Conservation (phyloP, 2,329 filamentous ascomycete genomes). For the Alternaria hordeiaustralica region DNA sequence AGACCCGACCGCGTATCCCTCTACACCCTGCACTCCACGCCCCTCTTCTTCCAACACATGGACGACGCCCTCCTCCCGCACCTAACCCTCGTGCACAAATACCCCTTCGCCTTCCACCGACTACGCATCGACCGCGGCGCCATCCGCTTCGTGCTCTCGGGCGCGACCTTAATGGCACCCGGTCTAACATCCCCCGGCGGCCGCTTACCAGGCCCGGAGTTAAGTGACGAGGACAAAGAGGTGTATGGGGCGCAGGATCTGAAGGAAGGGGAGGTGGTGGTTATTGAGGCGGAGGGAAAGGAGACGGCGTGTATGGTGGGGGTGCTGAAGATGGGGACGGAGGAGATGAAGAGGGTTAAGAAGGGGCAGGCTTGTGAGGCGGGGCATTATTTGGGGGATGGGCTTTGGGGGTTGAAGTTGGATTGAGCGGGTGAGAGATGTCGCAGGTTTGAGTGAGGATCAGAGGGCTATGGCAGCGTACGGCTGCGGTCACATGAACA, state of each 20-base stretch:
- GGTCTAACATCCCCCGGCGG: slow-evolving; percentile 87
- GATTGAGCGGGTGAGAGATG: too few relatives aligned
- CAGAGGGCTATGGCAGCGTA: too few relatives aligned
- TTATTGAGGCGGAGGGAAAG: slow-evolving; percentile 92
- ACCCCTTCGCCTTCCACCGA: slow-evolving; percentile 81
- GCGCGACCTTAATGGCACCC: slow-evolving; percentile 94
- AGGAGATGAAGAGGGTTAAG: slow-evolving; percentile 90
- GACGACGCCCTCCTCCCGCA: slow-evolving; percentile 83
- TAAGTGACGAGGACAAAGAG: slow-evolving; percentile 47
- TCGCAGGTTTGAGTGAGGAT: too few relatives aligned
- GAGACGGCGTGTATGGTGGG: slow-evolving; percentile 89
- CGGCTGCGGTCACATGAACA: neutral
- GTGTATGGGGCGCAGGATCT: slow-evolving; percentile 69
- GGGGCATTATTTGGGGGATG: slow-evolving; percentile 92
- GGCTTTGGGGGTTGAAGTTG: slow-evolving; percentile 78
- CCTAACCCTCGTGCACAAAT: slow-evolving; percentile 86
- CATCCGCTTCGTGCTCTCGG: slow-evolving; percentile 93
- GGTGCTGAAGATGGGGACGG: slow-evolving; percentile 80
- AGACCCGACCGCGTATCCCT: slow-evolving; percentile 86
- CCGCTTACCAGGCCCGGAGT: slow-evolving; percentile 67
- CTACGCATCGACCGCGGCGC: slow-evolving; percentile 93
- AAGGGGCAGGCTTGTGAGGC: slow-evolving; percentile 95
- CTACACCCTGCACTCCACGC: slow-evolving; percentile 78
- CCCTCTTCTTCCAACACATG: slow-evolving; percentile 91
- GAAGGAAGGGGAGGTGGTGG: slow-evolving; percentile 81